These are phyloP conservation scores for Prunus salicina DNA, from an alignment of 306 rosid genomes.

Conservation along the genomic window DNA sequence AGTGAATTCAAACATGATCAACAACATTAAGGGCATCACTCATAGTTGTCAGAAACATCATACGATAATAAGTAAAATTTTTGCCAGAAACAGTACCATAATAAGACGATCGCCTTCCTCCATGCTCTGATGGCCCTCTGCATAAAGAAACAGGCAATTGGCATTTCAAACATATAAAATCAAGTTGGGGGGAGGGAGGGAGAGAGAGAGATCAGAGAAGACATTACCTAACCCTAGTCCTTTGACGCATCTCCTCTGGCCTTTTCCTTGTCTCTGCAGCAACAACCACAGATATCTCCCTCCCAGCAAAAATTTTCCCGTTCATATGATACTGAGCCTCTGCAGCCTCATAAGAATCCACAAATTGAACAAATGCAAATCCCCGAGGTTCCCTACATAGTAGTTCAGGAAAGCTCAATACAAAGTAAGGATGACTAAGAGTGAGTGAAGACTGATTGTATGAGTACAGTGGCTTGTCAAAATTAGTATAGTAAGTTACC, in stretches of 20 bases:
- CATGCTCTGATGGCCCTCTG: slow-evolving; percentile 67
- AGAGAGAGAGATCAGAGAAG: neutral
- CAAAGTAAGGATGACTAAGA: slow-evolving; percentile 27
- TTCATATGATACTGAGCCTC: slow-evolving; percentile 99
- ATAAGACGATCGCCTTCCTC: slow-evolving; percentile 71
- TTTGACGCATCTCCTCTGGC: slow-evolving; percentile 95
- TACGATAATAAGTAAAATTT: neutral
- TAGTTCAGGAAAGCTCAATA: slow-evolving; percentile 31
- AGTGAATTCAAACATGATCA: neutral
- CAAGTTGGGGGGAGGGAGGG: neutral
- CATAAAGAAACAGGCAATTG: slow-evolving; percentile 20
- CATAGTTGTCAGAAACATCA: neutral
- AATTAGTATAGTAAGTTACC: slow-evolving; percentile 37
- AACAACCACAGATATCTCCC: slow-evolving; percentile 93
- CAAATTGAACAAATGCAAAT: slow-evolving; percentile 97
- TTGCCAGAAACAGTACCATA: slow-evolving; percentile 49
- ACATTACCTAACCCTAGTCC: slow-evolving; percentile 61
- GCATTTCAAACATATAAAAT: slow-evolving; percentile 16
- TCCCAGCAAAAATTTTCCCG: slow-evolving; percentile 88
- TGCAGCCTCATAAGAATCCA: slow-evolving; percentile 87
- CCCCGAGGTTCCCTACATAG: slow-evolving; percentile 91
- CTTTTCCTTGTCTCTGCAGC: slow-evolving; percentile 97
- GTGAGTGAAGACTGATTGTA: slow-evolving; percentile 27
- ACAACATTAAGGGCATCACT: neutral
- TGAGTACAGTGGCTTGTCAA: slow-evolving; percentile 34